A percentile compares a stretch with the other conserved stretches of the same genome.
Evolutionary conservation across 2,329 filamentous ascomycete genomes (phyloP).

Genomic region (Colletotrichum liaoningense): DNA sequence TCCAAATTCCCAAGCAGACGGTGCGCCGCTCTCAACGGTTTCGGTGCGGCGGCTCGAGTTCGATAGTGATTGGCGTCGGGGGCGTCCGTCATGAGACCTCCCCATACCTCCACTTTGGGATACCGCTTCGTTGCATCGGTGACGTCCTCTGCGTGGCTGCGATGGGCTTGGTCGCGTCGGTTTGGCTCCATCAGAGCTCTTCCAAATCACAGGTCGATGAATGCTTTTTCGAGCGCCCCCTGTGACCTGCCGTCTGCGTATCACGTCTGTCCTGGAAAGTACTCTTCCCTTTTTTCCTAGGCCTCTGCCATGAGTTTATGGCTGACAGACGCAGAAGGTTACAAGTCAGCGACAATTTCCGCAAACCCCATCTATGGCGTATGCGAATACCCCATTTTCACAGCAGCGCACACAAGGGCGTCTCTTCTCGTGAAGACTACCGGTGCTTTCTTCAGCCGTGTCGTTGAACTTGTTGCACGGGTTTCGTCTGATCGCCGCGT

Average conservation of each 20-base stretch:
- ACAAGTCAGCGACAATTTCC: neutral
- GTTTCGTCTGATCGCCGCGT: conserved; percentile 12
- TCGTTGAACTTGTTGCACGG: neutral
- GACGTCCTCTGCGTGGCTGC: conserved; percentile 6
- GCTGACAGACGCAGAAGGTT: neutral
- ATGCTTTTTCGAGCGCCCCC: neutral
- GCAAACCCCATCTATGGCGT: neutral
- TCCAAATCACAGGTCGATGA: neutral
- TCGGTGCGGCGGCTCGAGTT: conserved; percentile 2
- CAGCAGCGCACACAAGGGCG: neutral
- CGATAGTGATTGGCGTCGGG: conserved; percentile 1
- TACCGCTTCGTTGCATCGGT: neutral
- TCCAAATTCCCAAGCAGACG: conserved; percentile 1
- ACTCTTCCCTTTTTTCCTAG: neutral
- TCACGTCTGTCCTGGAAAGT: neutral
- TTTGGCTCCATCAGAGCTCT: conserved; percentile 1
- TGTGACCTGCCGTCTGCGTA: neutral
- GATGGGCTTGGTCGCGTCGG: neutral
- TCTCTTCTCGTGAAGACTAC: neutral
- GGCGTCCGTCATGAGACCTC: conserved; percentile 5
- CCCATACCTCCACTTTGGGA: neutral
- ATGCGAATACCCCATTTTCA: neutral
- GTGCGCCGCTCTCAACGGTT: conserved; percentile 13
- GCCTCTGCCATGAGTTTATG: neutral
- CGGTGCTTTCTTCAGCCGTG: neutral